phyloP scores from a whole-genome alignment of 2,329 filamentous ascomycete species.

The Phyllachora maydis region DNA sequence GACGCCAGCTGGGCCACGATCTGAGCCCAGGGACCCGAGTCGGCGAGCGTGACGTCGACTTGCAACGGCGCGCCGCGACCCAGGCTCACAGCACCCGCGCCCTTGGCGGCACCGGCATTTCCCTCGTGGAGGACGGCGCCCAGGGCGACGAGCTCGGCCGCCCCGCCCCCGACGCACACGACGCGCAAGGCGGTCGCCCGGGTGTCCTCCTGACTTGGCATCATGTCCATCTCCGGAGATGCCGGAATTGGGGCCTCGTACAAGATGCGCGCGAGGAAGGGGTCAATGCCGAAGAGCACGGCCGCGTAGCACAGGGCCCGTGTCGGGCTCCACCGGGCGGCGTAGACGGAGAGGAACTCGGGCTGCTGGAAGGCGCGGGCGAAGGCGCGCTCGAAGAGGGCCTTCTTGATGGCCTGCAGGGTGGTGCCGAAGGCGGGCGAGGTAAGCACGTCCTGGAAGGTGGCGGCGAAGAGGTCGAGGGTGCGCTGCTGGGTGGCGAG shows the following conservation, averaged over 20 bases:
- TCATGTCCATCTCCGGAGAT: too few relatives aligned
- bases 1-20: constrained; percentile 38
- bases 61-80: constrained; percentile 30
- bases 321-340: constrained; percentile 75
- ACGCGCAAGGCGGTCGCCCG: constrained; percentile 12
- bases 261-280: constrained; percentile 1
- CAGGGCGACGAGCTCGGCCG: constrained; percentile 39
- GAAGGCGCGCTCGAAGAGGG: constrained; percentile 77
- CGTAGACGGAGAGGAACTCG: constrained; percentile 62
- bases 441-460: constrained; percentile 32
- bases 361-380: constrained; percentile 51
- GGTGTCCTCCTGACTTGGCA: constrained; percentile 1
- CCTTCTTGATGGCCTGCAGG: constrained; percentile 68
- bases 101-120: constrained; percentile 20
- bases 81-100: constrained; percentile 79
- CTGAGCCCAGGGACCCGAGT: constrained; percentile 58
- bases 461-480: constrained; percentile 49
- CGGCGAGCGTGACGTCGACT: constrained; percentile 48
- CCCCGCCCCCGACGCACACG: constrained; percentile 32
- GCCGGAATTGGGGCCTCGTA: too few relatives aligned
- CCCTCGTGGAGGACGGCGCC: constrained; percentile 18
- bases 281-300: constrained; percentile 20
- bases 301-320: constrained; percentile 63
- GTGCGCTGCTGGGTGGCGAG: constrained; percentile 14
- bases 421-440: constrained; percentile 25